Base-by-base conservation (phyloP, 495 filamentous ascomycete species). In the Penicillium simplicissimum region DNA sequence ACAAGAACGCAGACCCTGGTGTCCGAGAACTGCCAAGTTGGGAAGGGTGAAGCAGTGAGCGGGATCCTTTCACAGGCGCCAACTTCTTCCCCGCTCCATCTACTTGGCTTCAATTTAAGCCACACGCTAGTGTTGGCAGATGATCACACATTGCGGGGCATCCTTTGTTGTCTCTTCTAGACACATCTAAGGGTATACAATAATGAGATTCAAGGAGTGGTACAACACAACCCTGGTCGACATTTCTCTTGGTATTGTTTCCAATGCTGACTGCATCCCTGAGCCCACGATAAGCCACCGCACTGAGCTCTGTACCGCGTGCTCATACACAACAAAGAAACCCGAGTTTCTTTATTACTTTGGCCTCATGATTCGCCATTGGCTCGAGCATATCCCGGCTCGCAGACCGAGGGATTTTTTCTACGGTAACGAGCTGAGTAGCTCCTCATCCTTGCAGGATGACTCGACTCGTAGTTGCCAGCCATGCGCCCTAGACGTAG, bases 231-330 rank as follows among this genome's bases (percentile, higher is more conserved):
- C 33, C 15, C 55, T 57, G 42, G 37, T 61, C 47, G 35, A 53
- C 33, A 54, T 23, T 52, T 25, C 60, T 35, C 25, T 10, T 45
- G 31, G 49, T 65, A 45, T 45, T 19, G 42, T 15, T 45, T 51
- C 34, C 23, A 57, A 45, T 65, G 58, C 63, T 58, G 55, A 61
- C 59, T 62, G 63, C 49, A 53, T 47, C 19, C 35, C 23, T 48
- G 58, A 48, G 52, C 33, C 48, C 33, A 40, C 57, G 11, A 40
- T 21, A 17, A 43, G 15, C 47, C 23, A 53, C 40, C 34, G 33
- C 31, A 15, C 31, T 36, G 6, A 21, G 49, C 8, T 37, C 4
- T 6, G 14, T 38, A 19, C 52, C 23, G 19, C 3, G 9, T 31
- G 6, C 13, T 8, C 42, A 45, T 23, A 43, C 25, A 23, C 23